Base-by-base conservation (phyloP, 371 early-diverging fungal genomes). In the Rhizopus microsporus region DNA sequence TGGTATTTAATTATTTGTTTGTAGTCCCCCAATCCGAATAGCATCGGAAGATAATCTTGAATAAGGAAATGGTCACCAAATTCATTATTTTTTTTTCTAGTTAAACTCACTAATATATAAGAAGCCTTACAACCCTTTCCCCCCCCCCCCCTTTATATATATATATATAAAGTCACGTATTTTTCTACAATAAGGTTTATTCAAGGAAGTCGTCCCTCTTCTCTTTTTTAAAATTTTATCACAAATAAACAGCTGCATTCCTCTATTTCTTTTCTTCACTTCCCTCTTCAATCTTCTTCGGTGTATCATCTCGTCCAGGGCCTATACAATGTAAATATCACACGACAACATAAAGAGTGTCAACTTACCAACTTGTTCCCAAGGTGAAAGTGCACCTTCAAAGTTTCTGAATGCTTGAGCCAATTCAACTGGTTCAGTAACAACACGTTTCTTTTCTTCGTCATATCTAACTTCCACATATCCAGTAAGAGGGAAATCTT, bases 401-500 rank as follows among this genome's bases (percentile, higher is more conserved):
- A 93, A 94, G 86, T 90, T 91, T 71, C 99, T 87, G 84, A 95
- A 94, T n/a, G 93, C 92, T 81, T 97, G 99, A 16, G 97, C 87
- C 68, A 97, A 78, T 73, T 97, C 96, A 59, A 97, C 81, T 33
- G 97, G 96, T 71, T 98, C 99, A 35, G 92, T 83, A 34, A 97
- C 93, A 35, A 98, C 94, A 50, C 97, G 85, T 84, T 97, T 97
- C 87, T 91, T 92, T 72, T 95, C 96, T 60, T 97, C 98, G 70
- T 97, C 97, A 67, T 93, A 96, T 58, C 97, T 82, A 44, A 96
- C 93, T 77, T 96, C 97, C 17, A 92, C 92, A 72, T 94, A 95
- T 35, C 97, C 96, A 35, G 96, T 95, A 46, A 97, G 80, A 51
- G 99, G 99, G 86, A 98, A 97, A 68, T 98, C 99, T 84, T 98